Conservation (phyloP, 176 grass and related monocot species). For the Rhynchospora pubera region DNA sequence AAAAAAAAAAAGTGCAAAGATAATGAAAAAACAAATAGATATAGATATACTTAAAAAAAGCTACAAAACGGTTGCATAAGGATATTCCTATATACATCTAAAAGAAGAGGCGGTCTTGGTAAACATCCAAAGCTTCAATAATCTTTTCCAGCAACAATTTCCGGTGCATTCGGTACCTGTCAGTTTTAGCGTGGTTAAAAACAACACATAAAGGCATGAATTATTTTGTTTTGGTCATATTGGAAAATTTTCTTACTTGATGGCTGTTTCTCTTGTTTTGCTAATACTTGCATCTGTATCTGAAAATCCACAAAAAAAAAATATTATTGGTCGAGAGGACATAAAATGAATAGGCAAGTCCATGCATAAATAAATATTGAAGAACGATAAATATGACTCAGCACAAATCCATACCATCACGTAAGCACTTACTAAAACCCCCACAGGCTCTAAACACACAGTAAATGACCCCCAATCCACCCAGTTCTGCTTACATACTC, state of each 20-base stretch:
- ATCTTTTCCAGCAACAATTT: conserved; percentile 75
- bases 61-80: conserved; percentile 3
- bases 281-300: conserved; percentile 51
- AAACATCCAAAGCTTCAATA: conserved; percentile 67
- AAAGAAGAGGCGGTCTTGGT: conserved; percentile 71
- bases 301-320: conserved; percentile 23
- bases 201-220: not conserved
- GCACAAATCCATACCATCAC: not conserved
- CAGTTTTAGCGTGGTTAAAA: not conserved
- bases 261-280: conserved; percentile 64
- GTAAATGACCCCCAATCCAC: not conserved
- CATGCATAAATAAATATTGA: not conserved
- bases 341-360: not conserved
- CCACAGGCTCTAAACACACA: not conserved
- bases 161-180: conserved; percentile 72
- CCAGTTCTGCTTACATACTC: not conserved
- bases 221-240: not conserved
- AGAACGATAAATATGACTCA: not conserved
- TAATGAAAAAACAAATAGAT: not conserved
- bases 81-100: conserved; percentile 32
- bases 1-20: not conserved
- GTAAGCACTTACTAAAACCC: not conserved
- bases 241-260: conserved; percentile 46
- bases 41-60: not conserved
- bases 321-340: not conserved